Conservation (phyloP, 129 eudicot species). For the Chrysanthemum makinoi region DNA sequence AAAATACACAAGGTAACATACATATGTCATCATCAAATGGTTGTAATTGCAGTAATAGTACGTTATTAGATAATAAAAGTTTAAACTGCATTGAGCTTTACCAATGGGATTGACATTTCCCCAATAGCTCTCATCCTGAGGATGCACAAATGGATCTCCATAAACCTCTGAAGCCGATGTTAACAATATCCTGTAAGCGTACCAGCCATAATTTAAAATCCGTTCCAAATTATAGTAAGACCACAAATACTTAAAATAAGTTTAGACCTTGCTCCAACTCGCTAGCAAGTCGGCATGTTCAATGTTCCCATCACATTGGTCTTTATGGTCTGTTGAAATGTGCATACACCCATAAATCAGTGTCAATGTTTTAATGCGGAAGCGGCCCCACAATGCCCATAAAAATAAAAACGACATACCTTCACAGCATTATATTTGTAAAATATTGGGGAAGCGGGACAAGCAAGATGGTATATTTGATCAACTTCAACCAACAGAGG, state of each 20-base stretch:
- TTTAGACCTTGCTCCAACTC: constrained; percentile 81
- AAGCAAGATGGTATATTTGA: constrained; percentile 85
- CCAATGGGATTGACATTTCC: no score
- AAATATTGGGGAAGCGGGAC: constrained; percentile 80
- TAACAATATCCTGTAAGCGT: no score
- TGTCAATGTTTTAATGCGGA: not conserved
- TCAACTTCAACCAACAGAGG: constrained; percentile 71
- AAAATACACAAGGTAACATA: no score
- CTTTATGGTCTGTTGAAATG: constrained; percentile 65
- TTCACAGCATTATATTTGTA: constrained; percentile 80
- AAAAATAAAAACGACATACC: constrained; percentile 35
- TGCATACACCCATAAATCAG: not conserved
- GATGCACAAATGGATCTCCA: no score
- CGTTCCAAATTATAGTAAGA: not conserved
- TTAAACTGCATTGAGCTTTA: no score
- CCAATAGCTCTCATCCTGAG: no score
- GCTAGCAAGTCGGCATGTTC: constrained; percentile 86
- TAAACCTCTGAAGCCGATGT: no score
- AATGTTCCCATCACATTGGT: constrained; percentile 87
- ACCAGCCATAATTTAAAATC: no score
- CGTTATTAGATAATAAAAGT: no score
- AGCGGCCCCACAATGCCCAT: not conserved
- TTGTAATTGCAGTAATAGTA: no score
- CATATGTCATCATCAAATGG: no score
- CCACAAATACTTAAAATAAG: not conserved